Evolutionary conservation across 106 monocot species (phyloP).

Genomic region (Dendrobium nobile): DNA sequence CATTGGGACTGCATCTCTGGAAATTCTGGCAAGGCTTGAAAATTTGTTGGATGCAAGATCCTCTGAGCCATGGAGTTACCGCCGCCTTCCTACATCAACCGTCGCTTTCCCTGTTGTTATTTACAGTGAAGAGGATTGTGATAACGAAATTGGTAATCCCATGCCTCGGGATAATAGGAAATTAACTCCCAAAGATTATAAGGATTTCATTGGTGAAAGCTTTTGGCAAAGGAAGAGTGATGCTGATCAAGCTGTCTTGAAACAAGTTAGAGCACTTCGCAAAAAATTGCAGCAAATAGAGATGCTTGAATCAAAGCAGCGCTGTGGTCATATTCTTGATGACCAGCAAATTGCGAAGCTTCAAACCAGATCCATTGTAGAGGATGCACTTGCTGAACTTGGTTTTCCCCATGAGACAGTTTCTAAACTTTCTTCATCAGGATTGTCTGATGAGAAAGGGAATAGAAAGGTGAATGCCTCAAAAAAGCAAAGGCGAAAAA

Average conservation of each 20-base stretch:
- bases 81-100: constrained; percentile 74
- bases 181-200: constrained; percentile 18
- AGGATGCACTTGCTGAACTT: constrained; percentile 59
- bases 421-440: constrained; percentile 7
- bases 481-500: constrained; percentile 59
- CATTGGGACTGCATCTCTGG: constrained; percentile 55
- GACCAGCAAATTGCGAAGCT: constrained; percentile 86
- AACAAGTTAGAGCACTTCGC: constrained; percentile 81
- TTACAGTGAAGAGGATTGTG: constrained; percentile 58
- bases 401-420: constrained; percentile 55
- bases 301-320: constrained; percentile 75
- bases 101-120: constrained; percentile 81
- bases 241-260: constrained; percentile 44
- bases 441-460: constrained; percentile 36
- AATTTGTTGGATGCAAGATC: constrained; percentile 70
- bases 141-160: constrained; percentile 19
- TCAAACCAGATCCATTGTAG: constrained; percentile 45
- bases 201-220: constrained; percentile 27
- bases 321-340: constrained; percentile 68
- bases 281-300: constrained; percentile 99
- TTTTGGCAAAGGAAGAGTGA: constrained; percentile 41
- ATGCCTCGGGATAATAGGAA: constrained; percentile 30
- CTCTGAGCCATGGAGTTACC: constrained; percentile 80
- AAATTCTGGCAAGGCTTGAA: constrained; percentile 78
- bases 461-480: constrained; percentile 41